These are phyloP conservation scores for Neurospora terricola DNA, from an alignment of 495 filamentous ascomycete species.

Conservation along the genomic window DNA sequence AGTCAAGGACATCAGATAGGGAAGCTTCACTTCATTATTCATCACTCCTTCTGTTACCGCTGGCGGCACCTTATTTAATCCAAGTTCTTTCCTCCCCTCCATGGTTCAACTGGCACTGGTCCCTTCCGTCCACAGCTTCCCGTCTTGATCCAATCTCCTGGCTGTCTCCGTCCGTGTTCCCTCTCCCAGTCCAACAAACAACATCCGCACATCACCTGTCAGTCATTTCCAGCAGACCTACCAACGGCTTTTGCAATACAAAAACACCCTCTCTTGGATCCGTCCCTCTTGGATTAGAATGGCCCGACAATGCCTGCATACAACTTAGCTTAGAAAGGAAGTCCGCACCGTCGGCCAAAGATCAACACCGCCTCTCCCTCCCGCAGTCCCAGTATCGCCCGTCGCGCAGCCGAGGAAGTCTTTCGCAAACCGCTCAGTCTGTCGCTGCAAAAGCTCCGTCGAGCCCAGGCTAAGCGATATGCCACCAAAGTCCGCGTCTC, in stretches of 20 bases:
- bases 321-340: slow-evolving; percentile 42
- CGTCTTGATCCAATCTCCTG: not conserved
- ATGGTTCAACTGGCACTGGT: not conserved
- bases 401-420: slow-evolving; percentile 27
- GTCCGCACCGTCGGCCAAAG: slow-evolving; percentile 32
- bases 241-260: slow-evolving; percentile 3
- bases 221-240: not conserved
- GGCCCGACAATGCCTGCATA: slow-evolving; percentile 33
- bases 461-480: slow-evolving; percentile 13
- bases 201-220: not conserved
- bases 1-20: slow-evolving; percentile 64
- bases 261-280: not conserved
- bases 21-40: not conserved
- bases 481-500: slow-evolving; percentile 19
- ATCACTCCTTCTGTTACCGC: not conserved
- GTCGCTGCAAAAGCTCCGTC: slow-evolving; percentile 18
- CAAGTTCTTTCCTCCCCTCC: not conserved
- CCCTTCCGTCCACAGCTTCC: not conserved
- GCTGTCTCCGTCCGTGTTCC: not conserved
- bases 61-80: not conserved
- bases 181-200: not conserved
- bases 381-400: slow-evolving; percentile 15
- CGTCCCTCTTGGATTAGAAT: slow-evolving; percentile 27
- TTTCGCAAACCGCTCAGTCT: slow-evolving; percentile 24
- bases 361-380: slow-evolving; percentile 18